These are phyloP conservation scores for Jatropha curcas DNA, from an alignment of 345 rosid species.

Conservation along the genomic window DNA sequence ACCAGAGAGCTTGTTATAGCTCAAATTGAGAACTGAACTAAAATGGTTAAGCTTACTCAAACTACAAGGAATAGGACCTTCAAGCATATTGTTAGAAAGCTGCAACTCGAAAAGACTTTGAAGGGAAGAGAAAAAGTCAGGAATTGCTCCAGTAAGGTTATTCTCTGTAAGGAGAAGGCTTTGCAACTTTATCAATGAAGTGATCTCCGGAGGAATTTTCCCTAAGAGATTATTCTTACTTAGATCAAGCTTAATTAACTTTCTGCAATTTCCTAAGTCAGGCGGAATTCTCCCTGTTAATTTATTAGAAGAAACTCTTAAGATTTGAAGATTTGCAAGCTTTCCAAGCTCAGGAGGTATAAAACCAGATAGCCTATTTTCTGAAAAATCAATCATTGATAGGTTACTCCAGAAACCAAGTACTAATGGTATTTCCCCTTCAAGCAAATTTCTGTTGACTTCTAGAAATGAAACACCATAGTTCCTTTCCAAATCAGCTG, in stretches of 20 bases:
- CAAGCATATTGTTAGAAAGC: conserved; percentile 39
- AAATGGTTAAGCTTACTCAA: conserved; percentile 38
- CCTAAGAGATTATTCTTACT: conserved; percentile 36
- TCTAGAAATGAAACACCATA: conserved; percentile 27
- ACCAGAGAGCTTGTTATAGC: conserved; percentile 40
- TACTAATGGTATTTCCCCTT: conserved; percentile 31
- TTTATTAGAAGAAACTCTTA: conserved; percentile 31
- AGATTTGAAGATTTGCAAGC: conserved; percentile 31
- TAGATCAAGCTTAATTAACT: conserved; percentile 37
- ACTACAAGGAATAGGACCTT: conserved; percentile 41
- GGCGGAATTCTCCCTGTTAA: conserved; percentile 39
- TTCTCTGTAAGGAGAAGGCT: conserved; percentile 40
- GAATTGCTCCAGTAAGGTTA: conserved; percentile 35
- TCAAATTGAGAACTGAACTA: conserved; percentile 38
- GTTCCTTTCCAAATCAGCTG: conserved; percentile 27
- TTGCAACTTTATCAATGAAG: conserved; percentile 27
- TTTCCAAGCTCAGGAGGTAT: conserved; percentile 41
- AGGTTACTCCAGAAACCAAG: conserved; percentile 41
- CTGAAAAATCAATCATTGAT: conserved; percentile 40
- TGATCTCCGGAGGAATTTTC: conserved; percentile 35
- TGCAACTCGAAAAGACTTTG: conserved; percentile 37
- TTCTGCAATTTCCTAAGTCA: conserved; percentile 30
- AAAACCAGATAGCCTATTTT: conserved; percentile 34
- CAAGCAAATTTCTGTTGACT: conserved; percentile 32
- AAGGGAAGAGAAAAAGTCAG: conserved; percentile 31